Base-by-base conservation (phyloP, 306 rosid genomes). In the Albizia julibrissin region DNA sequence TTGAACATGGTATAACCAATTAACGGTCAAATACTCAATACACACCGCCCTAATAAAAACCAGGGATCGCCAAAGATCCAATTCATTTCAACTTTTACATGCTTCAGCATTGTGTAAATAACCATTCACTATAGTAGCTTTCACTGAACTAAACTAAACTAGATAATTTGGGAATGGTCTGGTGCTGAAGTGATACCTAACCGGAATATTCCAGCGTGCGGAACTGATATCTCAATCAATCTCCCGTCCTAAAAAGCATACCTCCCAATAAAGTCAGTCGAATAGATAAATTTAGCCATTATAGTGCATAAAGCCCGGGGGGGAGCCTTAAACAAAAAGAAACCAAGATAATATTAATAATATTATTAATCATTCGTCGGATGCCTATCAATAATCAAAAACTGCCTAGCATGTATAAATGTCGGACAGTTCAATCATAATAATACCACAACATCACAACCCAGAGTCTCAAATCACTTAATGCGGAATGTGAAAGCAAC, bases 381-480 rank as follows among this genome's bases (percentile, higher is more conserved):
- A 72, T 61, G 75, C 69, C 13, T 61, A 79, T 74, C 52, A 22
- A 13, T 19, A n/a, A 65, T 54, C 26, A 54, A 50, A 66, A 65
- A 66, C 27, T 11, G 21, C 69, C 80, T 52, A 72, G 21, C 80
- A 56, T 34, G 12, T 56, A 37, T 14, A 37, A 37, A 9, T 4
- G 46, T 34, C 69, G 1, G 43, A 49, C 22, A 34, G 69, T 37
- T 56, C 50, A 26, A 75, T 75, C 69, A 22, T 58, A 54, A 56
- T 19, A 56, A 54, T 54, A 54, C 78, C 54, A 84, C 70, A 80
- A 75, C 56, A 79, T 24, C 62, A 29, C 15, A 44, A 13, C 82
- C 10, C 31, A 77, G 19, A 42, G 79, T 81, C 86, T 81, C 70
- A 24, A 64, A 77, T 78, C 76, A 77, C 80, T 56, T 79, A 52